Base-by-base conservation (phyloP, 257 asterid species). In the Rauvolfia tetraphylla region DNA sequence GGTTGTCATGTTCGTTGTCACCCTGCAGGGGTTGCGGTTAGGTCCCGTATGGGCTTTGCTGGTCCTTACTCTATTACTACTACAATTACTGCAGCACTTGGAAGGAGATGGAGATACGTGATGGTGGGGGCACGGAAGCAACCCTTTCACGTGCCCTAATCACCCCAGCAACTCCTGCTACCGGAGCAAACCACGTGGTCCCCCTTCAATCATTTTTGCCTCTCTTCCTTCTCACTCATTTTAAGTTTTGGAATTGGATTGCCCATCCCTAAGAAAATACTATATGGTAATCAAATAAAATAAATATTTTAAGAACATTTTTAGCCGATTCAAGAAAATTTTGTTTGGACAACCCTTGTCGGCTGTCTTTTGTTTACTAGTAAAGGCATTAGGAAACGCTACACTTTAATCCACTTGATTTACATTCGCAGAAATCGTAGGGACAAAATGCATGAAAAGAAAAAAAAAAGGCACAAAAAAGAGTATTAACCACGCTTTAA, bases 111-210 rank as follows among this genome's bases (percentile, higher is more conserved):
- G 7, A 36, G 29, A 66, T 34, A 17, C 36, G 7, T 74, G 69
- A 49, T 56, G 77, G 70, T 51, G 67, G 82, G 82, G 80, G 38
- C 75, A 71, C 44, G 66, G 65, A 62, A 51, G 51, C 81, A 77
- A 27, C 72, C 69, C 57, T 54, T 34, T 48, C 85, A 78, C 85
- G 83, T 88, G 91, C 87, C 85, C 74, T 78, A 82, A 85, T 88
- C 85, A 82, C 5, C 36, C 38, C 61, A 2, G 27, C 42, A 31
- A 29, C 61, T 86, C 84, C 87, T 71, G 79, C 85, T 72, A 79
- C 78, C 77, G 74, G 82, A 75, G 86, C 93, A 88, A 74, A 81
- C 85, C 82, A 78, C 85, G 66, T 81, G 85, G 80, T 77, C 84
- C 76, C 75, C 72, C 39, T 51, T 59, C 75, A 78, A 80, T 83